A percentile compares a stretch with the other conserved stretches of the same genome.
Evolutionary conservation across 495 filamentous ascomycete genomes (phyloP).

Genomic region (Paragyromitra xinjiangensis): DNA sequence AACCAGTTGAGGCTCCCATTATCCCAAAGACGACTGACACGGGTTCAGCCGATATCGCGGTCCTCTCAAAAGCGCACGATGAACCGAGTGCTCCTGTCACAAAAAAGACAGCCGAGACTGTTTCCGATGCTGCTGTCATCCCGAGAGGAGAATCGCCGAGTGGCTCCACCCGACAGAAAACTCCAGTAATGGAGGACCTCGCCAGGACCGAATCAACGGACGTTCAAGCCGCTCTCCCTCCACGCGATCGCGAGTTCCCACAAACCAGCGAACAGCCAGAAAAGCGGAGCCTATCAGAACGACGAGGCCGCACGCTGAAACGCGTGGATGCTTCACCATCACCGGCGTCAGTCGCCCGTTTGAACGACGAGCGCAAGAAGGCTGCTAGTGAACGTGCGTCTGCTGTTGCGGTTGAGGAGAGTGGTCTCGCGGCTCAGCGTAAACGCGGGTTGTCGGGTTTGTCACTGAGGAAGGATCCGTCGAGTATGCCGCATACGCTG

Average conservation of each 20-base stretch:
- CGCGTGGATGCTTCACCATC: constrained; percentile 30
- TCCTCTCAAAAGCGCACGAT: not conserved
- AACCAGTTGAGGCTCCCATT: constrained; percentile 24
- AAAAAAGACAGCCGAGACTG: not conserved
- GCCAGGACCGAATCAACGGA: not conserved
- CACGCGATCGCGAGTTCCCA: constrained; percentile 1
- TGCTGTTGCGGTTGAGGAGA: constrained; percentile 32
- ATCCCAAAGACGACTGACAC: not conserved
- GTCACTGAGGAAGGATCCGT: not conserved
- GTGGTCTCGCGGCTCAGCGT: constrained; percentile 33
- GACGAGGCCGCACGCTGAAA: constrained; percentile 39
- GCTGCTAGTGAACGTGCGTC: constrained; percentile 29
- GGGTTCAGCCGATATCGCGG: not conserved
- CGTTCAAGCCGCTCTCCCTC: constrained; percentile 12
- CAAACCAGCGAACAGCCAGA: not conserved
- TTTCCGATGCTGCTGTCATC: not conserved
- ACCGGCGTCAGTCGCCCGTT: constrained; percentile 11
- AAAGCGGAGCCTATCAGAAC: constrained; percentile 31
- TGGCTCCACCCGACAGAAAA: not conserved
- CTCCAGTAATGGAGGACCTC: not conserved
- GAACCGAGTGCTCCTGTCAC: constrained; percentile 16
- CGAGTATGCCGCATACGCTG: not conserved
- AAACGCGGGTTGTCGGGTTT: constrained; percentile 31
- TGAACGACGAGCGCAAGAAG: constrained; percentile 44
- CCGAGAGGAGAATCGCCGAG: constrained; percentile 12